A percentile compares a stretch with the other conserved stretches of the same genome.
These are phyloP conservation scores for Nissolia schottii DNA, from an alignment of 306 rosid species.

Conservation along the genomic window DNA sequence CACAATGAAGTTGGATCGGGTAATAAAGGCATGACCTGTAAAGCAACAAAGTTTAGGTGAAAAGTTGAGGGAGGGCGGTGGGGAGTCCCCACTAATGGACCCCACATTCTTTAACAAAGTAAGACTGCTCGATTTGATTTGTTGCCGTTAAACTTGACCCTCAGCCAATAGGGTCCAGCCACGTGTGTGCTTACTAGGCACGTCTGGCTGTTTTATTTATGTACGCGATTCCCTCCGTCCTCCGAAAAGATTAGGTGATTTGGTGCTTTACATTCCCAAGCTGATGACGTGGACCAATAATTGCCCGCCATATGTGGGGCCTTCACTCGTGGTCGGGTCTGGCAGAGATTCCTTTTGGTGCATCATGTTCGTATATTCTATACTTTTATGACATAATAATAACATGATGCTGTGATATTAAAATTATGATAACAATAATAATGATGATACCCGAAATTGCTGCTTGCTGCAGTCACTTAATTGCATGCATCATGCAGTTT, in stretches of 20 bases:
- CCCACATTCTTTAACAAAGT: not conserved
- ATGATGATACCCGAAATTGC: no score
- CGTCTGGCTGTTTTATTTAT: not conserved
- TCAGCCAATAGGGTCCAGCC: not conserved
- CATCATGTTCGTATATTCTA: conserved; percentile 23
- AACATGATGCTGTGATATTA: no score
- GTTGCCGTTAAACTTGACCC: not conserved
- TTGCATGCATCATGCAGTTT: no score
- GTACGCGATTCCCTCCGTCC: conserved; percentile 8
- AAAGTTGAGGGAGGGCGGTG: conserved; percentile 54
- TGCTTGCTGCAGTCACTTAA: no score
- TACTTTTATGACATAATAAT: not conserved
- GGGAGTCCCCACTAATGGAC: conserved; percentile 32
- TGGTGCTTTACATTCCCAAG: conserved; percentile 26
- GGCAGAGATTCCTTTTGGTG: conserved; percentile 11
- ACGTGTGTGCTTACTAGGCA: conserved; percentile 24
- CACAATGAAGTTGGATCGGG: not conserved
- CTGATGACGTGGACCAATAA: conserved; percentile 20
- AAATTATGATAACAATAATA: no score
- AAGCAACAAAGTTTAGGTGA: conserved; percentile 20
- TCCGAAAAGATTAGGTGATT: conserved; percentile 14
- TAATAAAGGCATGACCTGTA: not conserved
- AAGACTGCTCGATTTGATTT: not conserved
- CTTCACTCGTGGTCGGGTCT: not conserved
- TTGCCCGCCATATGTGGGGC: not conserved